These are phyloP conservation scores for Guadua angustifolia DNA, from an alignment of 176 grass and related monocot genomes.

Conservation along the genomic window DNA sequence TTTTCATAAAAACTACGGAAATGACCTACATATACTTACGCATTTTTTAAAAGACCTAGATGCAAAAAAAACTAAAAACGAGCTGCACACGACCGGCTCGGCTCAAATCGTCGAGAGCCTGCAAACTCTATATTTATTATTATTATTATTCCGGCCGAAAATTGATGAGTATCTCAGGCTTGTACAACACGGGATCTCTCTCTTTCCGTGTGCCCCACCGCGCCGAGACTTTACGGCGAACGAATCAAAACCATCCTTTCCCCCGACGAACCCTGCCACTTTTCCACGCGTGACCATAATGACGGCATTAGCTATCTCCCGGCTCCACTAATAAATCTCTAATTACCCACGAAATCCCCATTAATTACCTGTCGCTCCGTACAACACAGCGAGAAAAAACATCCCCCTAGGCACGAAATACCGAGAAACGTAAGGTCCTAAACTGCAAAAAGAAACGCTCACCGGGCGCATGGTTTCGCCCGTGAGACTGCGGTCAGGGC, in stretches of 20 bases:
- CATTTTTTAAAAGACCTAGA: no score
- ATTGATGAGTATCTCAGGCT: no score
- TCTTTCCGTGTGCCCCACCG: no score
- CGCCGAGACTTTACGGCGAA: no score
- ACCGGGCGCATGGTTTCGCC: fast-evolving
- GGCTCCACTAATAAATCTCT: neutral
- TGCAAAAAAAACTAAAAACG: no score
- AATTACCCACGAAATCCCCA: slow-evolving; percentile 2
- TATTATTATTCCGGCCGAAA: no score
- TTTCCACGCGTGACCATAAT: slow-evolving; percentile 19
- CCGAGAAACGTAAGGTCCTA: neutral
- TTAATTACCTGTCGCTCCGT: neutral
- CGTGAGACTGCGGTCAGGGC: neutral
- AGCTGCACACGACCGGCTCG: no score
- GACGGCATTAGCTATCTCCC: neutral
- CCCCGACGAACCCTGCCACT: slow-evolving; percentile 14
- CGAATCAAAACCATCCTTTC: neutral
- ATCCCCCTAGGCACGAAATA: neutral
- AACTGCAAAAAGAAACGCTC: neutral
- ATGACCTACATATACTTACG: no score
- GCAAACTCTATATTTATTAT: no score
- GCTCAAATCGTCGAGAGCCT: no score
- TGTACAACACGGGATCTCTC: no score
- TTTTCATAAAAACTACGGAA: no score
- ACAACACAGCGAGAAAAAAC: slow-evolving; percentile 38